Base-by-base conservation (phyloP, 1,284 basidiomycete species). In the Mycosarcoma mackinlayi region DNA sequence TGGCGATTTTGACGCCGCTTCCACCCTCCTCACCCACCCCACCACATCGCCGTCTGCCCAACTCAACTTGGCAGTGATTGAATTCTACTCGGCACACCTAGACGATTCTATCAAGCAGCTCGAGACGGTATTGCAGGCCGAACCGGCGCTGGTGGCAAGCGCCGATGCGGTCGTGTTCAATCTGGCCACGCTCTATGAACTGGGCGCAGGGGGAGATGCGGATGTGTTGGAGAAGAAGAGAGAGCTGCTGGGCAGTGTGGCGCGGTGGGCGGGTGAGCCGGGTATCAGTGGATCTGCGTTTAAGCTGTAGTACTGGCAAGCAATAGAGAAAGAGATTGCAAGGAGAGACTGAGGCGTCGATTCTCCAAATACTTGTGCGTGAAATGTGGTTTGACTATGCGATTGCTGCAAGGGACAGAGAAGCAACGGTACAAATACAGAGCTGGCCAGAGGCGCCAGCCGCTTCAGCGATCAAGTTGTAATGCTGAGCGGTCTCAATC, bases 111-210 rank as follows among this genome's bases (percentile, higher is more conserved):
- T 73, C n/a, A 18, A 24, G 0, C 21, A 41, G 4, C 58, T 76
- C n/a, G 61, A 76, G 35, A 1, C 0, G 1, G 45, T 63, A 0
- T 42, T 76, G 6, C 11, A 33, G 0, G 16, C 13, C 1, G 21
- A 59, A 2, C 53, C 74, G 1, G 46, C 47, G 0, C 34, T 24
- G 13, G 35, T 59, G 1, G 52, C 53, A 4, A 48, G 28, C 7
- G 46, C 54, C 0, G 74, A 76, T n/a, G 48, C 65, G 30, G 49
- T 74, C 9, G 38, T 76, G 23, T 76, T 76, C 68, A 76, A 76
- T 35, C 38, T 65, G 8, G 58, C 56, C 16, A 77, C 75, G 14
- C 61, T 77, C n/a, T 74, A 73, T 60, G 75, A 77, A 39, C 59
- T 75, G 2, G 51, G 49, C 1, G 18, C 41, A 16, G 49, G 61